phyloP scores from a whole-genome alignment of 257 asterid species.

The Solanum bulbocastanum region DNA sequence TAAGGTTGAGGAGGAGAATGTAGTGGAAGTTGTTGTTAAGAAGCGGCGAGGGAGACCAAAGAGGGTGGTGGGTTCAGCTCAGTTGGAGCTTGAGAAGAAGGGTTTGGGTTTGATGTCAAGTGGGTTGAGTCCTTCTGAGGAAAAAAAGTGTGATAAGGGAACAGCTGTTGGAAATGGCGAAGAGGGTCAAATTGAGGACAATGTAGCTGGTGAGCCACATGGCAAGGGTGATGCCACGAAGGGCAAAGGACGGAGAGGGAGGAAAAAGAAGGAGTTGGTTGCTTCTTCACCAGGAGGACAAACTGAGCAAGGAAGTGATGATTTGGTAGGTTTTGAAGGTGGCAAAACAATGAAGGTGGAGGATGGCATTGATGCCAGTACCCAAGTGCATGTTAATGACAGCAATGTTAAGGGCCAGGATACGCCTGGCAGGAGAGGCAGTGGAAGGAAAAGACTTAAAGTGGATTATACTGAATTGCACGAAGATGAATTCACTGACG shows the following conservation, averaged over 20 bases:
- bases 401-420: background rate
- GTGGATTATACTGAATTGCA: background rate
- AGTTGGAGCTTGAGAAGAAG: background rate
- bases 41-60: background rate
- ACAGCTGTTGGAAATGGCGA: background rate
- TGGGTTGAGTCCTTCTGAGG: background rate
- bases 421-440: background rate
- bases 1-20: background rate
- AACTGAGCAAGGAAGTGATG: background rate
- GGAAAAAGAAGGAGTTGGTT: background rate
- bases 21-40: background rate
- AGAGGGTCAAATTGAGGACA: background rate
- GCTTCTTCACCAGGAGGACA: background rate
- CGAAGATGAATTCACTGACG: background rate
- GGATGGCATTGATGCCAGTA: background rate
- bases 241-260: slow-evolving; percentile 1
- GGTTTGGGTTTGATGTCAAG: background rate
- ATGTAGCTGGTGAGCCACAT: background rate
- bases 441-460: slow-evolving; percentile 3
- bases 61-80: background rate
- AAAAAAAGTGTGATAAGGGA: background rate
- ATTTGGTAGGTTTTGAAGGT: background rate
- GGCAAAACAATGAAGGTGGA: background rate
- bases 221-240: background rate
- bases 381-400: background rate